These are phyloP conservation scores for Plasmodium gallinaceum DNA, from an alignment of 169 alveolate species.

Conservation along the genomic window DNA sequence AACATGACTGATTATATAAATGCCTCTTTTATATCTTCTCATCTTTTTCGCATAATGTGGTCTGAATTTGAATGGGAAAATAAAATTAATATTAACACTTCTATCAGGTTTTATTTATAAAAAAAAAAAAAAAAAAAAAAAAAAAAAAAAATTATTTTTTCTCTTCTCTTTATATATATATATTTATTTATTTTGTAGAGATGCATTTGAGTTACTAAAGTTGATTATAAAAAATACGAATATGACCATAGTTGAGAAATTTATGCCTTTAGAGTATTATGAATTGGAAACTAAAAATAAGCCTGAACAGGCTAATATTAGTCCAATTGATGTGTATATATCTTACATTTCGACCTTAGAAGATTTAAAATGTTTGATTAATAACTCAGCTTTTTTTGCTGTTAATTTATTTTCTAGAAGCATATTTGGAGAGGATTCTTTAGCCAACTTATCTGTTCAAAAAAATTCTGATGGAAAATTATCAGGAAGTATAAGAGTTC, in stretches of 20 bases:
- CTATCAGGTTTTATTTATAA: slow-evolving; percentile 40
- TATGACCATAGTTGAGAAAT: slow-evolving; percentile 69
- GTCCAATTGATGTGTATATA: slow-evolving; percentile 77
- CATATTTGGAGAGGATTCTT: slow-evolving; percentile 94
- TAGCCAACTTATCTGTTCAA: slow-evolving; percentile 90
- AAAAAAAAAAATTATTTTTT: background rate
- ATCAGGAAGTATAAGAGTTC: slow-evolving; percentile 82
- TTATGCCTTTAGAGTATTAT: slow-evolving; percentile 75
- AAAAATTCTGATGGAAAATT: slow-evolving; percentile 78
- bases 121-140: background rate
- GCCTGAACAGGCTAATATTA: slow-evolving; percentile 57
- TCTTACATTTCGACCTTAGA: slow-evolving; percentile 71
- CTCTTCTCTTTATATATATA: background rate
- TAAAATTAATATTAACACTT: slow-evolving; percentile 85
- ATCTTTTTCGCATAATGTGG: slow-evolving; percentile 94
- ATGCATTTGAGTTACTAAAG: slow-evolving; percentile 61
- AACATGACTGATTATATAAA: slow-evolving; percentile 91
- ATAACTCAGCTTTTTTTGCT: slow-evolving; percentile 90
- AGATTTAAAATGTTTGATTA: slow-evolving; percentile 73
- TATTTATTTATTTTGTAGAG: slow-evolving; percentile 70
- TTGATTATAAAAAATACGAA: slow-evolving; percentile 63
- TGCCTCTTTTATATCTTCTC: slow-evolving; percentile 91
- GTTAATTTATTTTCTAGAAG: slow-evolving; percentile 93
- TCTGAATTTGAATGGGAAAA: slow-evolving; percentile 97
- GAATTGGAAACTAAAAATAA: slow-evolving; percentile 63